Evolutionary conservation across 257 asterid genomes (phyloP).

Genomic region (Gynochthodes officinalis): DNA sequence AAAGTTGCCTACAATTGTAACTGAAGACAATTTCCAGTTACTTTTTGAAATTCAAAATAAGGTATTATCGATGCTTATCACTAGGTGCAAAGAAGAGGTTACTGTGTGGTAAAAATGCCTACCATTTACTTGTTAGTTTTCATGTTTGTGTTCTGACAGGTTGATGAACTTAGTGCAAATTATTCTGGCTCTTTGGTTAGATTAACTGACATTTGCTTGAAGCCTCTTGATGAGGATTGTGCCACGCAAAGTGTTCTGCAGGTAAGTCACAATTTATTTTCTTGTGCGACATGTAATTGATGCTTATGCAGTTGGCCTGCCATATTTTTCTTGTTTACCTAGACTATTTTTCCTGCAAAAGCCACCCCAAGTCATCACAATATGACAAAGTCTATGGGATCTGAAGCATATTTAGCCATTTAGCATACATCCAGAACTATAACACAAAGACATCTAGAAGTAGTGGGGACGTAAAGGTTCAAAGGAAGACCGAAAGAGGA

Average conservation of each 20-base stretch:
- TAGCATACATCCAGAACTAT: no score
- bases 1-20: slow-evolving; percentile 71
- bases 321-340: neutral
- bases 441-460: no score
- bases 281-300: neutral
- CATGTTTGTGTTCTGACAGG: slow-evolving; percentile 40
- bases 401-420: no score
- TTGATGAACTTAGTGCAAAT: slow-evolving; percentile 82
- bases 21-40: slow-evolving; percentile 79
- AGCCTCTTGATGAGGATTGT: slow-evolving; percentile 95
- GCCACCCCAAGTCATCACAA: no score
- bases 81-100: neutral
- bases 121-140: neutral
- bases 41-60: slow-evolving; percentile 82
- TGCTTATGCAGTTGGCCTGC: neutral
- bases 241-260: slow-evolving; percentile 98
- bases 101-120: neutral
- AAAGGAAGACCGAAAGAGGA: no score
- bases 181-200: slow-evolving; percentile 77
- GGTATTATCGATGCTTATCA: slow-evolving; percentile 35
- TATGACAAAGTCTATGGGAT: no score
- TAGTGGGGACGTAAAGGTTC: no score
- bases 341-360: no score
- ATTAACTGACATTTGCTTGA: slow-evolving; percentile 92
- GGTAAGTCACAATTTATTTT: slow-evolving; percentile 34